Evolutionary conservation across 139 green algal genomes (phyloP), one percentile per base, ranked within the genome.

Genomic region (Tetradesmus obliquus): DNA sequence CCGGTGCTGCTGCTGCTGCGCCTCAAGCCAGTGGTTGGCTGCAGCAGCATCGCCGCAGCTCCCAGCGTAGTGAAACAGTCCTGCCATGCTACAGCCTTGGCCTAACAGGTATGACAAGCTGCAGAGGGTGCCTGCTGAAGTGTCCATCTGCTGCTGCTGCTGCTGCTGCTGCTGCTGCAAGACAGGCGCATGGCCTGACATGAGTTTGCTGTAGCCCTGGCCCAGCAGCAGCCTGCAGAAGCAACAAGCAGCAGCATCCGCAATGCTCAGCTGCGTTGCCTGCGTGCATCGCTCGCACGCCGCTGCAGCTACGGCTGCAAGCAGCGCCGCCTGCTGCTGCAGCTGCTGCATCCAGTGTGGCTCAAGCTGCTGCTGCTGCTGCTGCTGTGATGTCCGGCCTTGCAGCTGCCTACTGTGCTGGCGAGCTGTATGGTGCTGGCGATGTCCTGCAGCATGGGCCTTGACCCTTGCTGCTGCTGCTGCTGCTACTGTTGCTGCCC

Each of bases 1-100:
- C 45, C 51, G 20, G 19, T 90, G 86, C 86, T 84, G 86, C 71
- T 83, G 86, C 86, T 90, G 86, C 69, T 84, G 86, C 32, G 53
- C 69, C 45, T 53, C 12, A 2, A 90, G 71, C 86, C 86, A 90
- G 0, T 4, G 3, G 55, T 83, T 90, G 17, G 86, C 86, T 69
- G 86, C 71, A 32, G 86, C 86, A 32, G 86, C 69, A 71, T 90
- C 71, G 3, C 10, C 7, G 86, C 86, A 84, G 51, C 71, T 72
- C 3, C 71, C 86, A 7, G 71, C 86, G 55, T 84, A 8, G 69
- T 90, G 54, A 15, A 83, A 10, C 0, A 84, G 66, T 12, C 86
- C 86, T 20, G 86, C 24, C 15, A 90, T 22, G 71, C 86, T 24
- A 55, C 86, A 90, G 86, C 69, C 45, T n/a, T 84, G 71, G 0